A percentile compares a stretch with the other conserved stretches of the same genome.
These are phyloP conservation scores for Pseudoneurospora amorphoporcata DNA, from an alignment of 495 filamentous ascomycete species.

Conservation along the genomic window DNA sequence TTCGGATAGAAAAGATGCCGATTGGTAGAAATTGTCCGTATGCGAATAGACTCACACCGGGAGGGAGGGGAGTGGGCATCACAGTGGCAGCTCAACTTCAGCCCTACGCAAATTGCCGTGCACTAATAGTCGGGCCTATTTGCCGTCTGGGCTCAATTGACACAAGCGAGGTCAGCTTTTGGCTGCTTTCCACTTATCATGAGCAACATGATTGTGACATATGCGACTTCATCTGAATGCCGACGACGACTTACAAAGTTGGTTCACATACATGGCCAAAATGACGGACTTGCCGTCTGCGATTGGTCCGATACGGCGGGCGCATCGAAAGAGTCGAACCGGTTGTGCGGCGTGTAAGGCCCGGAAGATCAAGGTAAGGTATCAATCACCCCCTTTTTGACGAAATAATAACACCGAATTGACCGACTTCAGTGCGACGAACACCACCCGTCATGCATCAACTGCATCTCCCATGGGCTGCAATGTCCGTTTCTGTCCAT, in stretches of 20 bases:
- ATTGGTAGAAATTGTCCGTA: not conserved
- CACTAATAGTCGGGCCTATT: not conserved
- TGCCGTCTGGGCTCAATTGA: not conserved
- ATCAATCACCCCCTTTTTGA: not conserved
- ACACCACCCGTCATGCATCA: slow-evolving; percentile 30
- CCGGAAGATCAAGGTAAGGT: slow-evolving; percentile 38
- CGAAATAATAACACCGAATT: not conserved
- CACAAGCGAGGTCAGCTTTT: not conserved
- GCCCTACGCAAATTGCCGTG: not conserved
- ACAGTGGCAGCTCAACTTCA: not conserved
- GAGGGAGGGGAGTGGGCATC: not conserved
- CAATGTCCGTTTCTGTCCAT: slow-evolving; percentile 26
- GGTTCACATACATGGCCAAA: not conserved
- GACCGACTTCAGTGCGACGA: slow-evolving; percentile 28
- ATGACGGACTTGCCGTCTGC: not conserved
- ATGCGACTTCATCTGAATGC: not conserved
- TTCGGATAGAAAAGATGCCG: not conserved
- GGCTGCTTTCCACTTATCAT: too few relatives aligned
- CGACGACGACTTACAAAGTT: not conserved
- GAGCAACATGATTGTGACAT: too few relatives aligned
- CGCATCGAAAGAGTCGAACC: slow-evolving; percentile 32
- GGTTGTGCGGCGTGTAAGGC: slow-evolving; percentile 31
- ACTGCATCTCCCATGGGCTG: slow-evolving; percentile 32
- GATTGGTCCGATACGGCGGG: slow-evolving; percentile 4
- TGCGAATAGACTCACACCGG: not conserved